Base-by-base conservation (phyloP, 305 asterid genomes). In the Solanum hybrid region DNA sequence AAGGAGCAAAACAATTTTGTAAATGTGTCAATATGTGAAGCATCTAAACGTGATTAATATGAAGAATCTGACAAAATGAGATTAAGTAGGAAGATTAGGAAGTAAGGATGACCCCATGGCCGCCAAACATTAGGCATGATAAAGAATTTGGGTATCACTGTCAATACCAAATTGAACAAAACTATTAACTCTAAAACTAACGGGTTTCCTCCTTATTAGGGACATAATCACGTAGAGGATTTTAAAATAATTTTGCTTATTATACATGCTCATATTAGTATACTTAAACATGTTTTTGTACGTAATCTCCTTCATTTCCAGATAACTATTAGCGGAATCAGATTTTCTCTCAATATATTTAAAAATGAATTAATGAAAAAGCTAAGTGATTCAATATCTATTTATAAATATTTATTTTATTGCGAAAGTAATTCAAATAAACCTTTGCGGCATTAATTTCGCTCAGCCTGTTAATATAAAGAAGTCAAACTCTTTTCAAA, bases 91-190 rank as follows among this genome's bases (percentile, higher is more conserved):
- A 83, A 15, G 39, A 83, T 83, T 45, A 83, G 88, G 38, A 84
- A 26, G 70, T 39, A 82, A 84, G 88, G 88, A 72, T 51, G 88
- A 17, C 76, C 88, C 88, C 88, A 84, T 10, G 75, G 29, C 88
- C 11, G 20, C 41, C 88, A 51, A 45, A 83, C 9, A 29, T 82
- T 83, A 83, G 75, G 87, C 88, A 45, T 84, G 75, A 84, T 51
- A 51, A 31, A 84, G 41, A 45, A 84, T 51, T 84, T 84, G 73
- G 39, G 76, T 29, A 17, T 84, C 41, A 84, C 7, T 84, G 88
- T 45, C 88, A 51, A 51, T 84, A 22, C 75, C 75, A 51, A 45
- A 84, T 84, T 51, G 39, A 84, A 84, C 39, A 84, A 84, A 84
- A 84, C 75, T 22, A 84, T 84, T 45, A 41, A 15, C 87, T 81